Evolutionary conservation across 179 eudicot species (phyloP), one percentile per base, ranked within the genome.

Genomic region (Monotropa hypopitys): DNA sequence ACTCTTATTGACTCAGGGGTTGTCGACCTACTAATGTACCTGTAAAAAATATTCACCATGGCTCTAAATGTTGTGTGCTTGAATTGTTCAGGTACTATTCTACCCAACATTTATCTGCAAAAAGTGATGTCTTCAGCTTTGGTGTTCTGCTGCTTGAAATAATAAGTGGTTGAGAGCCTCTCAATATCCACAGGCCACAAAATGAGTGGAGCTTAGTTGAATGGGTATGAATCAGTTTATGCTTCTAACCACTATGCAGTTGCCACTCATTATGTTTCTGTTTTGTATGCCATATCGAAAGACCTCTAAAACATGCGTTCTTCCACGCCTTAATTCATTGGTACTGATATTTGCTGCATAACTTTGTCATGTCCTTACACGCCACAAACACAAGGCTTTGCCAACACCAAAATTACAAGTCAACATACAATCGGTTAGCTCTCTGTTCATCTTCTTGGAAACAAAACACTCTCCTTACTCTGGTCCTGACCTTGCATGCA

Each of bases 101-200:
- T 35, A 88, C 90, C 75, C 90, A 88, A 76, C 87, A 86, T 75
- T 77, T 88, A 73, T 82, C 90, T 40, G 83, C 86, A 65, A 88
- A 88, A 77, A 88, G 90, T 78, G 90, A 88, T 30, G 88, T 88
- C 66, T 88, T 88, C 72, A 88, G 90, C 84, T 88, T 84, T 70
- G 90, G 88, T 40, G 87, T 88, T 42, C 88, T 87, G 70, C 81
- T 88, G 54, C 84, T 88, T 73, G 90, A 88, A 84, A 86, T 88
- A n/a, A 76, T 88, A 56, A 88, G 82, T 9, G 90, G 88, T 5
- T 81, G 86, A 77, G 90, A 88, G 63, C 90, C 90, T 81, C 87
- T 88, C 65, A 86, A 83, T 75, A 81, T 84, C 81, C 83, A 83
- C 69, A 86, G 87, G 80, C 86, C 88, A 70, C 76, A 87, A 35